A percentile compares a stretch with the other conserved stretches of the same genome.
phyloP scores from a whole-genome alignment of 2,329 filamentous ascomycete species.

The Arthrinium phaeospermum region DNA sequence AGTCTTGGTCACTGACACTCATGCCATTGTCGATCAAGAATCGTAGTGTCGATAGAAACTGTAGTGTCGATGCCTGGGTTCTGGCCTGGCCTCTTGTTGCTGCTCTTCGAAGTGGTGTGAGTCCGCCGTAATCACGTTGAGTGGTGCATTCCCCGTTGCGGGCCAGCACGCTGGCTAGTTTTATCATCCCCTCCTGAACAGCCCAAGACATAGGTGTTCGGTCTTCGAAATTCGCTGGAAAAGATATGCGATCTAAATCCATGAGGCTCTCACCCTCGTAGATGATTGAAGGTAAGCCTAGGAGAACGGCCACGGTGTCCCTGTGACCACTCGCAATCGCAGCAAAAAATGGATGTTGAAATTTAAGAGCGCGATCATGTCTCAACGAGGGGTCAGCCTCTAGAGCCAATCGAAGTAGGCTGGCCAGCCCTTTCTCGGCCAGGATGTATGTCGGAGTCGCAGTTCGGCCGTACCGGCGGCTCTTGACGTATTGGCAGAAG shows the following conservation, averaged over 20 bases:
- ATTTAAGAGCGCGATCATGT: neutral
- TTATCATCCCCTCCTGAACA: neutral
- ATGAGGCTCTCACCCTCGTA: neutral
- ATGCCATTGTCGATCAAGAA: too few species aligned
- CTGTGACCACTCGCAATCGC: neutral
- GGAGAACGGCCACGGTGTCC: neutral
- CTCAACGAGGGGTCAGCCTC: neutral
- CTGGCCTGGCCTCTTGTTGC: neutral
- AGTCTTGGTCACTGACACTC: too few species aligned
- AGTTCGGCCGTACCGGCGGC: slow-evolving; percentile 17
- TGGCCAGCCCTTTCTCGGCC: slow-evolving; percentile 20
- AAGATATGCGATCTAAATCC: neutral
- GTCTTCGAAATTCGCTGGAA: neutral
- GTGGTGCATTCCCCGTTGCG: neutral
- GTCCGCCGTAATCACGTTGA: too few species aligned
- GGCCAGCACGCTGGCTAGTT: neutral
- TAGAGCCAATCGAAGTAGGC: neutral
- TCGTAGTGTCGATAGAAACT: too few species aligned
- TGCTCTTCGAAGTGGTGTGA: neutral
- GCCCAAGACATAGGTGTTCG: neutral
- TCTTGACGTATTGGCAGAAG: slow-evolving; percentile 21
- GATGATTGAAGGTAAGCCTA: neutral
- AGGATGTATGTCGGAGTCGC: slow-evolving; percentile 27
- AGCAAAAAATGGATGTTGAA: neutral
- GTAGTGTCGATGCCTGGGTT: too few species aligned